phyloP scores from a whole-genome alignment of 306 rosid genomes.

The Prosopis cineraria region DNA sequence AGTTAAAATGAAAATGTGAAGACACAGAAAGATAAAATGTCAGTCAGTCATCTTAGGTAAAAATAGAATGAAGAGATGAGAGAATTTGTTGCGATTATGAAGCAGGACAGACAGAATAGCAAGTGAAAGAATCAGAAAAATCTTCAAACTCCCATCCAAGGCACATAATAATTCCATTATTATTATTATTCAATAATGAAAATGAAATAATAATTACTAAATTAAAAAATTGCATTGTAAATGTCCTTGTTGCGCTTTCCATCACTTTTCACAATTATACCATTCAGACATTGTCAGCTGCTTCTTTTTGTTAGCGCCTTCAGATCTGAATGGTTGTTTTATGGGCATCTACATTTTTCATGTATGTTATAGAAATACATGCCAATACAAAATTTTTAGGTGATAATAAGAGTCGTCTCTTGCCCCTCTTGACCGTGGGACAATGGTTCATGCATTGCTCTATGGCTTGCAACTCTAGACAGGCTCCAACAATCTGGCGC shows the following conservation, averaged over 20 bases:
- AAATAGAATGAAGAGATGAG: not conserved
- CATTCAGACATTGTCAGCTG: not conserved
- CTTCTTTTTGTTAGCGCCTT: not conserved
- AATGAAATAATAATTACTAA: not conserved
- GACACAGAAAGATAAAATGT: not conserved
- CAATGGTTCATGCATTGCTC: constrained; percentile 1
- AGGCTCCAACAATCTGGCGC: not conserved
- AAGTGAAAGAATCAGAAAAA: not conserved
- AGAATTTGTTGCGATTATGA: not conserved
- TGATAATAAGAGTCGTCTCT: not conserved
- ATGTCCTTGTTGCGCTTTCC: not conserved
- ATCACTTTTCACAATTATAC: not conserved
- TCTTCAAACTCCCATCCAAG: not conserved
- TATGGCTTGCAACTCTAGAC: not conserved
- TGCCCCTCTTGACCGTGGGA: not conserved
- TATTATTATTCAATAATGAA: not conserved
- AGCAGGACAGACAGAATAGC: not conserved
- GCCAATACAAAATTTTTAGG: not conserved
- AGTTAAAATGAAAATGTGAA: not conserved
- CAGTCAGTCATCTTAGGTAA: not conserved
- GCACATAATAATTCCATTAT: not conserved
- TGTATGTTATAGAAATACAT: not conserved
- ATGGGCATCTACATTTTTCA: constrained; percentile 12
- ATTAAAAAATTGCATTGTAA: not conserved
- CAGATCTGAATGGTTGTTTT: not conserved